Conservation (phyloP, 148 eudicot species). For the Camellia japonica region DNA sequence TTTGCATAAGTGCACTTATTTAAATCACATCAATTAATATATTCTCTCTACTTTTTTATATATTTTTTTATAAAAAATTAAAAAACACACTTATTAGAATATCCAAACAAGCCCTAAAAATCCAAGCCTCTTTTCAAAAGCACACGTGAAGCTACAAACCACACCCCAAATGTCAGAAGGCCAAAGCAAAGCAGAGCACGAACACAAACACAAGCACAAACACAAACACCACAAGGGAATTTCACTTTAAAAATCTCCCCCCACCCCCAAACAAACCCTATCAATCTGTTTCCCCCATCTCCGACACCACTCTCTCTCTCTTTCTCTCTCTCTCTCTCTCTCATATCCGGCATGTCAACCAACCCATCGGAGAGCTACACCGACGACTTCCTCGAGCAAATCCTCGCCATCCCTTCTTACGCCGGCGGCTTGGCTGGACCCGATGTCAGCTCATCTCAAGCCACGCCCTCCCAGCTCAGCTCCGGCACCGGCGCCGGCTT, state of each 20-base stretch:
- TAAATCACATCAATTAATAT: no score
- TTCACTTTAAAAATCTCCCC: neutral
- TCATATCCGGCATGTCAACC: constrained; percentile 28
- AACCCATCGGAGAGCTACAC: constrained; percentile 38
- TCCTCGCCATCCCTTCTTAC: constrained; percentile 39
- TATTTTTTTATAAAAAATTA: no score
- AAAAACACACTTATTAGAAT: no score
- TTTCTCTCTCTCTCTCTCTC: neutral
- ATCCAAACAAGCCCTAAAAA: no score
- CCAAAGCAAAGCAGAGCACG: neutral
- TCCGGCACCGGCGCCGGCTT: neutral
- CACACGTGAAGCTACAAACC: constrained; percentile 7
- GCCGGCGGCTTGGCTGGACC: constrained; percentile 11
- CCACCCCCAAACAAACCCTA: neutral
- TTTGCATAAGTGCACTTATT: no score
- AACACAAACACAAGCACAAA: no score
- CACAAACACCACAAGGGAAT: neutral
- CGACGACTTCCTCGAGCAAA: constrained; percentile 54
- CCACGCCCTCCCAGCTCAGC: constrained; percentile 17
- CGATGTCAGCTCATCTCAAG: constrained; percentile 20
- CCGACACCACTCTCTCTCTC: constrained; percentile 5
- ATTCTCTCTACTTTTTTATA: no score
- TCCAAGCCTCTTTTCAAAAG: neutral
- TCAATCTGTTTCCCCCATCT: constrained; percentile 4
- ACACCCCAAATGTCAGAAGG: constrained; percentile 5